These are phyloP conservation scores for Styphnolobium japonicum DNA, from an alignment of 306 rosid genomes.

Conservation along the genomic window DNA sequence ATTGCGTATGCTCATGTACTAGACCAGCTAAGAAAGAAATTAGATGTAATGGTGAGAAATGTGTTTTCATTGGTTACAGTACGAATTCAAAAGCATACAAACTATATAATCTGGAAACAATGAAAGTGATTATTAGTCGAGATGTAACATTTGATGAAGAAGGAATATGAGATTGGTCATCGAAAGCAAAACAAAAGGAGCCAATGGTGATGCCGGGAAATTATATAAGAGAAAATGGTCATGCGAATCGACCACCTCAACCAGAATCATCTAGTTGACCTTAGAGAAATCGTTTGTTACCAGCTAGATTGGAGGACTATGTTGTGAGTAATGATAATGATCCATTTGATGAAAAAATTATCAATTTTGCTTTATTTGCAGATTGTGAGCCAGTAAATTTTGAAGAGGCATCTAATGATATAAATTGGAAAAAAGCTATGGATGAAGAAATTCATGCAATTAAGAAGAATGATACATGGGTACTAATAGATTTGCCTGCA, in stretches of 20 bases:
- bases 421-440: not conserved
- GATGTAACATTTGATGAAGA: not conserved
- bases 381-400: not conserved
- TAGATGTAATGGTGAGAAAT: too few relatives aligned
- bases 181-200: not conserved
- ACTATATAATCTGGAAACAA: not conserved
- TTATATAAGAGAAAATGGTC: not conserved
- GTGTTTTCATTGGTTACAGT: too few relatives aligned
- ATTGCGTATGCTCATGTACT: not conserved
- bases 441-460: too few relatives aligned
- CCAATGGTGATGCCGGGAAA: not conserved
- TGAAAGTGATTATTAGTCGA: not conserved
- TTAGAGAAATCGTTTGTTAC: not conserved
- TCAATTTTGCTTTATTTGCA: not conserved
- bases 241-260: not conserved
- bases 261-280: not conserved
- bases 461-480: too few relatives aligned
- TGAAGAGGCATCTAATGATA: not conserved
- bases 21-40: too few relatives aligned
- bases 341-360: too few relatives aligned
- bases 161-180: not conserved
- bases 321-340: too few relatives aligned
- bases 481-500: too few relatives aligned
- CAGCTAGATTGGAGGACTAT: too few relatives aligned
- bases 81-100: too few relatives aligned